Conservation (phyloP, 805 yeast genomes). For the Cephaloascus albidus region DNA sequence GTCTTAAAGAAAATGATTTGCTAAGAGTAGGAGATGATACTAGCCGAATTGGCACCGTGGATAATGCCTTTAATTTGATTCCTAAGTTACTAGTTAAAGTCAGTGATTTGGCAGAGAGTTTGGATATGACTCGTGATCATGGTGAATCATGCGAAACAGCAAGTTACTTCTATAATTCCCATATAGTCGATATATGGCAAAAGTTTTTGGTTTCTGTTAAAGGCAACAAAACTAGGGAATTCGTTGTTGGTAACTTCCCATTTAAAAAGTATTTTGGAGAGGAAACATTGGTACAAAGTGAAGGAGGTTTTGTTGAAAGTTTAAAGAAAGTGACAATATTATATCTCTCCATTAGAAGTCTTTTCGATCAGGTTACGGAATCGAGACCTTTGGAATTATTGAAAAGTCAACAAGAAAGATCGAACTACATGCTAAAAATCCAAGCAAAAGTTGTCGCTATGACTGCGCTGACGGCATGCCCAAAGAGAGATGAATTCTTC, state of each 20-base stretch:
- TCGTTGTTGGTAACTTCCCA: not conserved
- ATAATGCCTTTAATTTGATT: not conserved
- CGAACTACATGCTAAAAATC: slow-evolving; percentile 11
- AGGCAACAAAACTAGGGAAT: not conserved
- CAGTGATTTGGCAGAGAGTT: slow-evolving; percentile 12
- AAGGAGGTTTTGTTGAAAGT: slow-evolving; percentile 5
- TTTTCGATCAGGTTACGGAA: slow-evolving; percentile 12
- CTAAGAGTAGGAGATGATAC: not conserved
- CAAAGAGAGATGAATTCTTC: slow-evolving; percentile 5
- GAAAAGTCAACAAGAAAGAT: slow-evolving; percentile 6
- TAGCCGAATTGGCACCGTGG: not conserved
- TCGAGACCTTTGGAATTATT: slow-evolving; percentile 16
- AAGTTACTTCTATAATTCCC: slow-evolving; percentile 14
- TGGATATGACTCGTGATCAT: slow-evolving; percentile 22
- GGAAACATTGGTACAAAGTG: slow-evolving; percentile 3
- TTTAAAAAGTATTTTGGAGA: slow-evolving; percentile 1
- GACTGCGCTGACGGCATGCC: slow-evolving; percentile 10
- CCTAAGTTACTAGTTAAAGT: not conserved
- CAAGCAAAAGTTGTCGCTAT: slow-evolving; percentile 18
- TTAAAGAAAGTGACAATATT: slow-evolving; percentile 6
- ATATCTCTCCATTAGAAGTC: slow-evolving; percentile 7
- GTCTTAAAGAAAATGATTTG: not conserved
- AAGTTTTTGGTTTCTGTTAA: slow-evolving; percentile 3
- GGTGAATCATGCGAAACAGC: slow-evolving; percentile 29
- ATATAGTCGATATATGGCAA: slow-evolving; percentile 7